phyloP scores from a whole-genome alignment of 495 filamentous ascomycete genomes.

The Daldinia caldariorum region DNA sequence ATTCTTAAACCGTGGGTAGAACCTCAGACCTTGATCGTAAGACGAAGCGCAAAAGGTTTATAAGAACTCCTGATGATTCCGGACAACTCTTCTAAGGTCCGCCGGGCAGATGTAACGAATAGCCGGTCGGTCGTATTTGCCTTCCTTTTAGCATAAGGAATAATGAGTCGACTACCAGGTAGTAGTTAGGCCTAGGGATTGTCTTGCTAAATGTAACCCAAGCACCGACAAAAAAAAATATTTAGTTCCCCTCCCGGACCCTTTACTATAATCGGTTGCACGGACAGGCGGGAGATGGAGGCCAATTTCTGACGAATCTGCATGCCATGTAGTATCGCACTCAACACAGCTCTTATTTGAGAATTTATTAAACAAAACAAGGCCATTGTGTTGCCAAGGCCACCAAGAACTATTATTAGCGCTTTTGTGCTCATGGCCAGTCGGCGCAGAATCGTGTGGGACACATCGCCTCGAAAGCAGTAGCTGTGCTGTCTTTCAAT shows the following conservation, averaged over 20 bases:
- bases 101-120: conserved; percentile 10
- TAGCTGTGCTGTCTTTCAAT: conserved; percentile 18
- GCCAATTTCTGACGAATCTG: conserved; percentile 39
- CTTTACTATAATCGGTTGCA: conserved; percentile 28
- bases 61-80: conserved; percentile 1
- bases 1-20: background rate
- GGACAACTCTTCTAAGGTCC: background rate
- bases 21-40: conserved; percentile 1
- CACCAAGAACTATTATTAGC: conserved; percentile 36
- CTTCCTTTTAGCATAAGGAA: conserved; percentile 22
- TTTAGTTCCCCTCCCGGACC: conserved; percentile 13
- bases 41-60: conserved; percentile 2
- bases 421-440: conserved; percentile 18
- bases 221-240: conserved; percentile 11
- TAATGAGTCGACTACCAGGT: conserved; percentile 24
- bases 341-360: conserved; percentile 6
- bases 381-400: conserved; percentile 27
- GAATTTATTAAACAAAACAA: conserved; percentile 7
- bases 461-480: conserved; percentile 4
- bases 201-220: conserved; percentile 40
- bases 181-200: conserved; percentile 9
- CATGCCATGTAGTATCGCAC: conserved; percentile 34
- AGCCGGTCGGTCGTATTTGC: conserved; percentile 19
- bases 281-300: conserved; percentile 37
- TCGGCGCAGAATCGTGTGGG: background rate